phyloP scores from a whole-genome alignment of 108 stramenopile species.

The Mayamaea pseudoterrestris region DNA sequence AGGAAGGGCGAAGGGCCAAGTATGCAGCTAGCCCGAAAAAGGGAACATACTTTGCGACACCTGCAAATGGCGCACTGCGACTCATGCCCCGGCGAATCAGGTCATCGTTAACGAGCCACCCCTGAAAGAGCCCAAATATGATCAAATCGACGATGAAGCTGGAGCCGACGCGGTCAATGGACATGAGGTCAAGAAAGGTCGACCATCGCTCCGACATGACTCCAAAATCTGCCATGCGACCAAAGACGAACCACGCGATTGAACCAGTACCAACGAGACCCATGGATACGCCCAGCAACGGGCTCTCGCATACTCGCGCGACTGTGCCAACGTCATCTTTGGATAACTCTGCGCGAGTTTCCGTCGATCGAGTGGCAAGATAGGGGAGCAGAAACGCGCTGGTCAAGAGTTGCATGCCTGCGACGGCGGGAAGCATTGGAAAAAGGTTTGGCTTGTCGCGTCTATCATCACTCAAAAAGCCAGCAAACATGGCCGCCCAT shows the following conservation, averaged over 20 bases:
- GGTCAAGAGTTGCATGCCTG: conserved; percentile 86
- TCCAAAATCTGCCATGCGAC: conserved; percentile 51
- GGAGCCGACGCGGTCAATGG: conserved; percentile 72
- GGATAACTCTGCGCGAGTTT: conserved; percentile 15
- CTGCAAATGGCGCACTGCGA: conserved; percentile 21
- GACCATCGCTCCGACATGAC: conserved; percentile 36
- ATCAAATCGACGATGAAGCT: conserved; percentile 74
- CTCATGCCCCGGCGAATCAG: conserved; percentile 46
- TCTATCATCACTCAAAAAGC: conserved; percentile 78
- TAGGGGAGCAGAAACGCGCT: conserved; percentile 76
- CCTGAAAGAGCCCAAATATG: conserved; percentile 78
- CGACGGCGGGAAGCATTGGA: conserved; percentile 47
- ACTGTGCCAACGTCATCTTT: conserved; percentile 25
- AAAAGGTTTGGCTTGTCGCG: conserved; percentile 50
- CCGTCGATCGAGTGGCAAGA: conserved; percentile 47
- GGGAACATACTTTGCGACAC: conserved; percentile 59
- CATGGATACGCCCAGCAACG: conserved; percentile 33
- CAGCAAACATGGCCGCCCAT: conserved; percentile 81
- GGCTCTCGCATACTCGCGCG: conserved; percentile 42
- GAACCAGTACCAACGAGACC: conserved; percentile 46
- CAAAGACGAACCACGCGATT: conserved; percentile 57
- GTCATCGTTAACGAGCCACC: conserved; percentile 85
- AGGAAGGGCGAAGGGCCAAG: conserved; percentile 48
- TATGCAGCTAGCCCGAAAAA: conserved; percentile 77
- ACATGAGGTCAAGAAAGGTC: conserved; percentile 46